Base-by-base conservation (phyloP, 2,329 filamentous ascomycete species). In the Alternaria dauci region DNA sequence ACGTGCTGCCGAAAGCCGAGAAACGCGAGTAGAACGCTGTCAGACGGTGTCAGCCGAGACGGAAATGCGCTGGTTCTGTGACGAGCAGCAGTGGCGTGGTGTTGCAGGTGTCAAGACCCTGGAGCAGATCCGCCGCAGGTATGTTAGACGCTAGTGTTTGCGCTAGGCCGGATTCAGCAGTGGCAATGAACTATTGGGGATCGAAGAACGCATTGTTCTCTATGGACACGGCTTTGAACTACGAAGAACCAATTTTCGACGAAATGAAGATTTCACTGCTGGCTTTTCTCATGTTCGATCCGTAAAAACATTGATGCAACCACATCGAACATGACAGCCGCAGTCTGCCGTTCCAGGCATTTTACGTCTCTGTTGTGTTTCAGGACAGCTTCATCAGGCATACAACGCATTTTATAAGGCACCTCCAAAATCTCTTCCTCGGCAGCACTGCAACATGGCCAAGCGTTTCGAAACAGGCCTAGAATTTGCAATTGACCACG, bases 361-460 rank as follows among this genome's bases (percentile, higher is more conserved):
- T 30, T 59, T 52, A 44, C 55, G 68, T 68, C 65, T 67, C 63
- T 63, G 44, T 25, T 59, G 46, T 26, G 69, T 71, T 72, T 72
- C 67, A 71, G 58, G 28, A 66, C 39, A 41, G 58, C 61, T 62
- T 65, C 65, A 57, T 55, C 43, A 61, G 39, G 39, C 39, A 42
- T 25, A 42, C 39, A 42, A 42, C 39, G 20, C 39, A 42, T 42
- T 3, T 25, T 25, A 42, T 25, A 20, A 42, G 39, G 39, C 39
- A 42, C 39, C 11, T 16, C 4, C 5, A 48, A 58, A 61, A 51
- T 51, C 51, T 48, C 54, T 18, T 50, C 32, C 47, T 47, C 43
- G 43, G 47, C 43, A 38, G 30, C 43, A 41, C 36, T 53, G 46
- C 50, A n/a, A 55, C 46, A 42, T 41, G 46, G 32, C 39, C 30